Evolutionary conservation across 2,329 filamentous ascomycete genomes (phyloP), one percentile per base, ranked within the genome.

Genomic region (Fusarium brachygibbosum): DNA sequence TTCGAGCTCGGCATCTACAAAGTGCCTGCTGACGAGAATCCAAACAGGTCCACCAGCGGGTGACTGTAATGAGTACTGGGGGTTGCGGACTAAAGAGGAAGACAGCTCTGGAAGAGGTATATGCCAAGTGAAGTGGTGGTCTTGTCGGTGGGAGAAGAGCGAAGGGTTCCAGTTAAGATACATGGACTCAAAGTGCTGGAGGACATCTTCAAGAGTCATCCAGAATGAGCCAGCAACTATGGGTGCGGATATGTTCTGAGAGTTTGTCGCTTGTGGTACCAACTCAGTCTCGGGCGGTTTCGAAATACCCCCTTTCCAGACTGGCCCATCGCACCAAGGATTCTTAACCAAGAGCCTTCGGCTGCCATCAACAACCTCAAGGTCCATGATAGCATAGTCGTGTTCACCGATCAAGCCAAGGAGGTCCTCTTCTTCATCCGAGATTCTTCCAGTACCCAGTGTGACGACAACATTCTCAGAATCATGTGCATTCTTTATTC

Each of bases 111-210:
- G 77, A 21, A 85, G 81, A 12, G 87, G 84, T 35, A 88, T 80
- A 3, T 90, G 85, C 96, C 96, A 99, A 3, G 86, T 85, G 75
- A 98, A 97, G 79, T 99, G 96, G 58, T 94, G 89, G 74, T 99
- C 94, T 78, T 97, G 91, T 11, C 94, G 90, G 76, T 92, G 82
- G 3, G 83, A 83, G 79, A 99, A 99, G 1, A 97, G 83, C 1
- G 87, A 86, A 0, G 96, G 94, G 70, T 97, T 98, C 96, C 96
- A 99, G 80, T 98, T 99, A 56, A 99, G 84, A 78, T 98, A 99
- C 71, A 99, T 88, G 19, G 94, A 97, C 77, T 98, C 94, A 68
- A 98, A 99, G 76, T 97, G 90, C 74, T 97, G 94, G 35, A 93
- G 87, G 6, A 98, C 89, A 69, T 94, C 92, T 71, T 97, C 92